Conservation (phyloP, 1,139 yeast genomes). For the Debaryomyces nepalensis region DNA sequence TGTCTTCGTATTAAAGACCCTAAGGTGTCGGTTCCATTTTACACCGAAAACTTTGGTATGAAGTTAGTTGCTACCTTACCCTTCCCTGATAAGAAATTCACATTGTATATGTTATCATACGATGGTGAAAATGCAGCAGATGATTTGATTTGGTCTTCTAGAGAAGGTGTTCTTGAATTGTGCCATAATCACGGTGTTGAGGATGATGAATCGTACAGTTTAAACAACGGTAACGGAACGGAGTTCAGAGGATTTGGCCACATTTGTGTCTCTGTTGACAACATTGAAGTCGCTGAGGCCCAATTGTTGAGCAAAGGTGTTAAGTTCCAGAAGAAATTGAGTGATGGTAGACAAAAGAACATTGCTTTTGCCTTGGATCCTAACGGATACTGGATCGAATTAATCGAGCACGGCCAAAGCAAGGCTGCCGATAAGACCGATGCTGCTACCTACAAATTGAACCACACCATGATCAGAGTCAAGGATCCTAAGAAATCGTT, state of each 20-base stretch:
- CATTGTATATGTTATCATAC: constrained; percentile 71
- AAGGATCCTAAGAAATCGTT: constrained; percentile 81
- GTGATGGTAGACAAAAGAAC: constrained; percentile 89
- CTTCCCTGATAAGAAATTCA: constrained; percentile 60
- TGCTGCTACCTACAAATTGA: constrained; percentile 59
- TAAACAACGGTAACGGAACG: constrained; percentile 81
- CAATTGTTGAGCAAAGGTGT: constrained; percentile 65
- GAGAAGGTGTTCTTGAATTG: constrained; percentile 82
- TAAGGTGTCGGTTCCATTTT: constrained; percentile 69
- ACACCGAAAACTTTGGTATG: constrained; percentile 77
- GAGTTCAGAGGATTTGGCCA: constrained; percentile 95
- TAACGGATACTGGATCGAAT: constrained; percentile 95
- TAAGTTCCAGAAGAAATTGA: constrained; percentile 75
- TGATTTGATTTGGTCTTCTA: constrained; percentile 54
- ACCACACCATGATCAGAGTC: constrained; percentile 92
- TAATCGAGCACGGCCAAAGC: constrained; percentile 63
- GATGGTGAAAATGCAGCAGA: constrained; percentile 49
- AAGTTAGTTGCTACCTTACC: constrained; percentile 57
- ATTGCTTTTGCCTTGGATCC: constrained; percentile 96
- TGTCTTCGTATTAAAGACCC: constrained; percentile 87
- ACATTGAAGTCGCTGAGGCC: constrained; percentile 66
- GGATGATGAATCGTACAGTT: constrained; percentile 56
- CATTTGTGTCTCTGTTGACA: constrained; percentile 84
- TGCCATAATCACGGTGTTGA: constrained; percentile 83
- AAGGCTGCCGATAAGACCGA: constrained; percentile 46